Conservation (phyloP, 768 basidiomycete genomes). For the Lentinus tigrinus region DNA sequence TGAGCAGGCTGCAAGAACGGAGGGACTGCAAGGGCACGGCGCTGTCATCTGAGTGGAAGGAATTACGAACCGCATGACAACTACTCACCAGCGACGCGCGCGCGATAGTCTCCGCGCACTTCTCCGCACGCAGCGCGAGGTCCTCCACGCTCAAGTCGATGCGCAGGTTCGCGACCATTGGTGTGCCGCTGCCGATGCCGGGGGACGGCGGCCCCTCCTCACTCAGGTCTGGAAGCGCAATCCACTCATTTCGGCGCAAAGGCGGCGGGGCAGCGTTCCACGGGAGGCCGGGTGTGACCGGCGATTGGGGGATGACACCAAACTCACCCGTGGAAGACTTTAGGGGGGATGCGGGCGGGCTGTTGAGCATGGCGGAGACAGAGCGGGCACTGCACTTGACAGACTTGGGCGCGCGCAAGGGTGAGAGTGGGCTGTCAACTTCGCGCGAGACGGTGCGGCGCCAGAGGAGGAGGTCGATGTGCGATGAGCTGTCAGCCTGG, state of each 20-base stretch:
- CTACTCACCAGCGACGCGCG: slow-evolving; percentile 17
- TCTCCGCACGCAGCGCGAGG: slow-evolving; percentile 13
- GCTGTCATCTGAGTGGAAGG: neutral
- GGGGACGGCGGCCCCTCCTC: slow-evolving; percentile 2
- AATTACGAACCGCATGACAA: neutral
- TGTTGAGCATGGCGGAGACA: neutral
- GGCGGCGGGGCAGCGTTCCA: slow-evolving; percentile 2
- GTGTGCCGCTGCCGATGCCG: neutral
- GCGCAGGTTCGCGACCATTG: slow-evolving; percentile 6
- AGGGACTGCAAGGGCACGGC: slow-evolving; percentile 1
- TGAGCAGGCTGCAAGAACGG: slow-evolving; percentile 16
- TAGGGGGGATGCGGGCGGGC: neutral
- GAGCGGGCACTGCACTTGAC: neutral
- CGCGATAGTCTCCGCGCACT: slow-evolving; percentile 12
- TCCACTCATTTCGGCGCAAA: slow-evolving; percentile 7
- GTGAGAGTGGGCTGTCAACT: slow-evolving; percentile 2
- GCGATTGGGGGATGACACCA: neutral
- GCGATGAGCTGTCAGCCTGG: neutral
- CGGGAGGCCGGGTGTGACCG: neutral
- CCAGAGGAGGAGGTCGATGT: slow-evolving; percentile 8
- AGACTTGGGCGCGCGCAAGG: neutral
- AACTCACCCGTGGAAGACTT: neutral
- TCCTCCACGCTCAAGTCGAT: slow-evolving; percentile 10
- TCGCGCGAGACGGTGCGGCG: slow-evolving; percentile 1
- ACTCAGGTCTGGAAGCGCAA: slow-evolving; percentile 12